A percentile compares a stretch with the other conserved stretches of the same genome.
These are phyloP conservation scores for Pseudogymnoascus sp. DNA, from an alignment of 2,329 filamentous ascomycete species.

Conservation along the genomic window DNA sequence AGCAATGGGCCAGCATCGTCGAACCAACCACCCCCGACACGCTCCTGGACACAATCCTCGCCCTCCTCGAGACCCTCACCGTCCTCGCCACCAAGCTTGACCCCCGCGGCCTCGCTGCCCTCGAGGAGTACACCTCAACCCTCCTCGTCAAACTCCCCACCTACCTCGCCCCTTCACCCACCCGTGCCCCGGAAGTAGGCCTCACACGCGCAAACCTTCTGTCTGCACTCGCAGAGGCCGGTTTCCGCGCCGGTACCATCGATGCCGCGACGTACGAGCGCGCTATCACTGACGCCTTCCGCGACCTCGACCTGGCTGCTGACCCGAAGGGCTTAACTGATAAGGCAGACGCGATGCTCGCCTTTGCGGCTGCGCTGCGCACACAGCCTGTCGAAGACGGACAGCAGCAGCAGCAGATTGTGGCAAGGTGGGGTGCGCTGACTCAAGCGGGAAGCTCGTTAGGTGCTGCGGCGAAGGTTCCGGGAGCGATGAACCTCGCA, in stretches of 20 bases:
- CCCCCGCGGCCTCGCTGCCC: conserved; percentile 43
- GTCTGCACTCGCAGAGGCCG: conserved; percentile 47
- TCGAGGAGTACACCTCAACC: conserved; percentile 47
- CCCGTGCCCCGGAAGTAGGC: conserved; percentile 42
- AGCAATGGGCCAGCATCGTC: conserved; percentile 60
- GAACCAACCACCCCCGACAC: conserved; percentile 58
- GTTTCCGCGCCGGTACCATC: conserved; percentile 45
- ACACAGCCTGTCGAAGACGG: conserved; percentile 27
- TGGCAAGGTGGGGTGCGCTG: conserved; percentile 45
- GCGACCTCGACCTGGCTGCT: conserved; percentile 35
- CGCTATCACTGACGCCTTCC: conserved; percentile 35
- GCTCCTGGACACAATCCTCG: conserved; percentile 61
- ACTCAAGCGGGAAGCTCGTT: conserved; percentile 43
- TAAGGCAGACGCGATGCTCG: conserved; percentile 49
- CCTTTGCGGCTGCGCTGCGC: conserved; percentile 38
- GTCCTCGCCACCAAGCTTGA: conserved; percentile 37
- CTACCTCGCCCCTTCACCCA: conserved; percentile 39
- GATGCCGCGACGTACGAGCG: conserved; percentile 46
- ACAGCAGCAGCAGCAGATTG: conserved; percentile 20
- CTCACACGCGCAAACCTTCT: conserved; percentile 51
- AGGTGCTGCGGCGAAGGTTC: conserved; percentile 44
- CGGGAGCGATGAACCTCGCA: conserved; percentile 41
- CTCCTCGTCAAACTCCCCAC: conserved; percentile 44
- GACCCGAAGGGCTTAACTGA: conserved; percentile 42
- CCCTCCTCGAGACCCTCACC: conserved; percentile 51